Percentiles rank a stretch among this genome's conserved stretches.
phyloP scores from a whole-genome alignment of 306 rosid genomes.

The Cotoneaster glaucophyllus region DNA sequence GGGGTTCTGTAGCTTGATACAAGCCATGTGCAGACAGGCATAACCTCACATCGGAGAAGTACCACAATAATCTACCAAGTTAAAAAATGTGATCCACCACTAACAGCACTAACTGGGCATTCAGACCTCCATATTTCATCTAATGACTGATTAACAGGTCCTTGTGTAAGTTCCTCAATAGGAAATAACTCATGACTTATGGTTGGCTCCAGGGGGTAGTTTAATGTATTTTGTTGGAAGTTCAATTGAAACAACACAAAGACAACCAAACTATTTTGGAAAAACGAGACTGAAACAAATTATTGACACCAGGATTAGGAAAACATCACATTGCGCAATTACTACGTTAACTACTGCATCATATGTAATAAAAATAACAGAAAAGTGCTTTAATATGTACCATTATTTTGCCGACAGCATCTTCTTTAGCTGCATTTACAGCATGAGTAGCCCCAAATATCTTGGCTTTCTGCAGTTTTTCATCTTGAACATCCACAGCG shows the following conservation, averaged over 20 bases:
- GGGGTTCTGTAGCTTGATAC: too few species aligned
- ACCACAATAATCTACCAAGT: too few species aligned
- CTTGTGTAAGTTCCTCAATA: background rate
- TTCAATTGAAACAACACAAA: background rate
- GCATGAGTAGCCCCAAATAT: constrained; percentile 80
- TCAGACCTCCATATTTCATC: background rate
- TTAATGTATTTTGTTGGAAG: background rate
- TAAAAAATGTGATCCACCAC: too few species aligned
- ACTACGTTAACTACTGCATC: background rate
- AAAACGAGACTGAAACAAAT: background rate
- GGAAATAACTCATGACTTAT: background rate
- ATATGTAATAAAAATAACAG: background rate
- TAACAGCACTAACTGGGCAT: background rate
- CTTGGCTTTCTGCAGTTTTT: constrained; percentile 82
- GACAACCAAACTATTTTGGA: background rate
- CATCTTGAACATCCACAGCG: constrained; percentile 89
- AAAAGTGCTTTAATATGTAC: constrained; percentile 32
- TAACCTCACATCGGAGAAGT: too few species aligned
- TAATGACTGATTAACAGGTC: background rate
- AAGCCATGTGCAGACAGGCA: too few species aligned
- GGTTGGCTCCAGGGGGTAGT: background rate
- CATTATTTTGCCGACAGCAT: constrained; percentile 67
- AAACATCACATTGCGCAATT: background rate
- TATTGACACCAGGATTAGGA: background rate
- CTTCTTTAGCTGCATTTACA: constrained; percentile 67